phyloP scores from a whole-genome alignment of 805 yeast genomes.

The Metschnikowia noctiluminum region DNA sequence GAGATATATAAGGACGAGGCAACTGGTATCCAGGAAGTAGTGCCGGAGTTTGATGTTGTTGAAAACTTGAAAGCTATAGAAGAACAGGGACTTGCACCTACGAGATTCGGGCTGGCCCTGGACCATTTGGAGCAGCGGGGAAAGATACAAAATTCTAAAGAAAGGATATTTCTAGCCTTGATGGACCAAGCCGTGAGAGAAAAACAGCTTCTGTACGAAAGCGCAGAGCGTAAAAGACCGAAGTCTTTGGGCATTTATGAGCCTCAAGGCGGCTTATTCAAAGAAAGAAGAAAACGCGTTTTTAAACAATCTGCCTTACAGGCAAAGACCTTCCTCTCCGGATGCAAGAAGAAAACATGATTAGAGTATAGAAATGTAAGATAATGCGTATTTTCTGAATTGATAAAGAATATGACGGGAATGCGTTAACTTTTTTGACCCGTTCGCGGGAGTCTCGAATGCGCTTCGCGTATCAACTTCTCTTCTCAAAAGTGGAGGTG shows the following conservation, averaged over 20 bases:
- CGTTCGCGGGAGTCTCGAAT: not conserved
- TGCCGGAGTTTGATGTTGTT: slow-evolving; percentile 12
- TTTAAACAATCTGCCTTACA: slow-evolving; percentile 1
- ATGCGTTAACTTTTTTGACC: not conserved
- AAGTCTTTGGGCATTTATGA: not conserved
- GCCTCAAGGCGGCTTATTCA: not conserved
- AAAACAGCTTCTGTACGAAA: slow-evolving; percentile 5
- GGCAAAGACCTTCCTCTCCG: slow-evolving; percentile 1
- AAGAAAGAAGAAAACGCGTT: not conserved
- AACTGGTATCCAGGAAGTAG: slow-evolving; percentile 6
- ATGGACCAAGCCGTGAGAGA: slow-evolving; percentile 9
- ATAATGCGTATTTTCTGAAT: too few relatives aligned
- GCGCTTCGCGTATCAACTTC: slow-evolving; percentile 16
- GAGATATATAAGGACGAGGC: slow-evolving; percentile 9
- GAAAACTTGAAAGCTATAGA: slow-evolving; percentile 13
- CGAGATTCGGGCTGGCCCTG: not conserved
- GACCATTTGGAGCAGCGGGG: slow-evolving; percentile 2
- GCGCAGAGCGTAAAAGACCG: not conserved
- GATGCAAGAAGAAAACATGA: not conserved
- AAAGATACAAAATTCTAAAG: slow-evolving; percentile 5
- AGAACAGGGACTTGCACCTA: not conserved
- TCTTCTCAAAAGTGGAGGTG: slow-evolving; percentile 47
- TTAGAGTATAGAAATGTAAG: not conserved
- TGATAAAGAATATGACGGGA: not conserved
- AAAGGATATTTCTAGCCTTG: slow-evolving; percentile 7